Base-by-base conservation (phyloP, 2,329 filamentous ascomycete species). In the Fusarium siculi region DNA sequence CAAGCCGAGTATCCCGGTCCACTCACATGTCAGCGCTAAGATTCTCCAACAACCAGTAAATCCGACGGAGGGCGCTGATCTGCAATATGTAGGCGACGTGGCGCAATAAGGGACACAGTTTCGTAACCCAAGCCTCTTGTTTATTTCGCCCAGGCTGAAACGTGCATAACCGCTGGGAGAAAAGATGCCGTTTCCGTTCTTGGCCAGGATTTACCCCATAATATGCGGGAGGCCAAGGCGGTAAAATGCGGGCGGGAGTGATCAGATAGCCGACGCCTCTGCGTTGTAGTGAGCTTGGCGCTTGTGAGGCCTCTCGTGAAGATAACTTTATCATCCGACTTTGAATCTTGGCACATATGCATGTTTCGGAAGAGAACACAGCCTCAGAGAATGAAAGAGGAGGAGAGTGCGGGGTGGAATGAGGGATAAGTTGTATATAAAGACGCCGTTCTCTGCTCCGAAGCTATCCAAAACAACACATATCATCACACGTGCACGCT, bases 21-120 rank as follows among this genome's bases (percentile, higher is more conserved):
- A 68, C 52, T 68, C 58, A 68, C 59, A 53, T 50, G 36, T 25
- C 25, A 68, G 63, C 47, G 64, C 65, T 37, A n/a, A 68, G 65
- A 30, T 15, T 32, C 4, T 9, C 21, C 21, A 37, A 53, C 60
- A 47, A 18, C 62, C 61, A 63, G 65, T 53, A 9, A 39, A 23
- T 40, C 44, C 12, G 3, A 28, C 34, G 15, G 21, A 37, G 28
- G 9, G 40, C 19, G 43, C 16, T 52, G 32, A 63, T 55, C 42
- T 10, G 23, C 9, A 21, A 43, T 34, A 52, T 59, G 52, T 32
- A 25, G 42, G 44, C 40, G 30, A 63, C 64, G 64, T 67, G 64
- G 64, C 52, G 50, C 64, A 65, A 67, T 36, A 30, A 28, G 19
- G 32, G 30, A 39, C 7, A 46, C 42, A 12, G n/a, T 54, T 7